These are phyloP conservation scores for Naegleria lovaniensis DNA, from an alignment of 208 protist genomes.

Conservation along the genomic window DNA sequence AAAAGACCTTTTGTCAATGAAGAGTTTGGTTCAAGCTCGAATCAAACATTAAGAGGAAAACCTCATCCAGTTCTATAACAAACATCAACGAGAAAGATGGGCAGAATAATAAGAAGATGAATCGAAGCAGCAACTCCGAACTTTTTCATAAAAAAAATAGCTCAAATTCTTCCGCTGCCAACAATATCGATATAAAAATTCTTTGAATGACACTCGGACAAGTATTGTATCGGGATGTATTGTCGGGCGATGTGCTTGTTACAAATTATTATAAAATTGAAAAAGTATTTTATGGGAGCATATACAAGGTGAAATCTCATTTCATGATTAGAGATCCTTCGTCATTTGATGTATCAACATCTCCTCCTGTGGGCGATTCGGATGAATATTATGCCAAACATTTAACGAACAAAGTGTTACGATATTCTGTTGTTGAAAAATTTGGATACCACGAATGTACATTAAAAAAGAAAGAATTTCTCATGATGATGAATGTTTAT, in stretches of 20 bases:
- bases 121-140: too few relatives aligned
- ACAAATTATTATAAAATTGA: conserved; percentile 1
- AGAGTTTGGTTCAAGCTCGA: too few relatives aligned
- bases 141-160: too few relatives aligned
- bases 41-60: too few relatives aligned
- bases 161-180: too few relatives aligned
- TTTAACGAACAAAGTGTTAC: neutral
- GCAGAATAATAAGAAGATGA: too few relatives aligned
- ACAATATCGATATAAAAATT: too few relatives aligned
- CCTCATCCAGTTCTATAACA: too few relatives aligned
- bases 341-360: neutral
- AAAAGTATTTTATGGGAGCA: neutral
- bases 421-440: neutral
- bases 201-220: neutral
- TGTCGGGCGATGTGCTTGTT: neutral
- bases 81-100: too few relatives aligned
- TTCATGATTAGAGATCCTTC: neutral
- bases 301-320: neutral
- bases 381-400: neutral
- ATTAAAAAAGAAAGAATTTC: neutral
- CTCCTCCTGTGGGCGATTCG: neutral
- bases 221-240: neutral
- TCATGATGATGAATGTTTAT: neutral
- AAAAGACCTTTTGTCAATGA: too few relatives aligned
- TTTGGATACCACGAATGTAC: neutral